phyloP scores from a whole-genome alignment of 768 basidiomycete species.

The Exsudoporus frostii region DNA sequence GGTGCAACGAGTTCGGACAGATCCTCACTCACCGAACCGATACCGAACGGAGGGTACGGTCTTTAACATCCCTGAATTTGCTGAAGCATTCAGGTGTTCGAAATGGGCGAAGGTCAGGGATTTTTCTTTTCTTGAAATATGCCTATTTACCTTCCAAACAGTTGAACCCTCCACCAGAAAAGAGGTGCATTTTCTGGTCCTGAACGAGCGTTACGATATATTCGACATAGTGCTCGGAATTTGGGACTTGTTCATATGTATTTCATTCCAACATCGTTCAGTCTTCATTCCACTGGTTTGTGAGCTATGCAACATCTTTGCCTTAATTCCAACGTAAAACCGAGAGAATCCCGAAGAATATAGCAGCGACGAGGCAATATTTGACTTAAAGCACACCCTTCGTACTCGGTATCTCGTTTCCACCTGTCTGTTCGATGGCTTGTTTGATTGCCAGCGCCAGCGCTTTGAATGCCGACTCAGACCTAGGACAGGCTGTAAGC shows the following conservation, averaged over 20 bases:
- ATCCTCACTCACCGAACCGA: slow-evolving; percentile 81
- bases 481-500: slow-evolving; percentile 43
- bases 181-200: slow-evolving; percentile 81
- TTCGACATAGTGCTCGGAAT: slow-evolving; percentile 1
- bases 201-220: slow-evolving; percentile 21
- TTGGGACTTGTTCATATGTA: slow-evolving; percentile 15
- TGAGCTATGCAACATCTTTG: slow-evolving; percentile 1
- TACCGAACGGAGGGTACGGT: slow-evolving; percentile 87
- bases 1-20: slow-evolving; percentile 78
- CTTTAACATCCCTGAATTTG: slow-evolving; percentile 85
- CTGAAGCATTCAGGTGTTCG: slow-evolving; percentile 81
- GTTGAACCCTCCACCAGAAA: slow-evolving; percentile 81
- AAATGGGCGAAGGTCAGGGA: slow-evolving; percentile 63
- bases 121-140: not conserved
- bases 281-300: not conserved
- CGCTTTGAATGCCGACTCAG: slow-evolving; percentile 98
- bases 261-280: slow-evolving; percentile 6
- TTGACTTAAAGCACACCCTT: slow-evolving; percentile 83
- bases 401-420: slow-evolving; percentile 90
- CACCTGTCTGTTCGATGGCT: slow-evolving; percentile 88
- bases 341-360: not conserved
- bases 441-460: slow-evolving; percentile 91
- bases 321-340: not conserved
- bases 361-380: not conserved
- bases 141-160: slow-evolving; percentile 26